Conservation (phyloP, 1,139 yeast species). For the Williopsis jadinii region DNA sequence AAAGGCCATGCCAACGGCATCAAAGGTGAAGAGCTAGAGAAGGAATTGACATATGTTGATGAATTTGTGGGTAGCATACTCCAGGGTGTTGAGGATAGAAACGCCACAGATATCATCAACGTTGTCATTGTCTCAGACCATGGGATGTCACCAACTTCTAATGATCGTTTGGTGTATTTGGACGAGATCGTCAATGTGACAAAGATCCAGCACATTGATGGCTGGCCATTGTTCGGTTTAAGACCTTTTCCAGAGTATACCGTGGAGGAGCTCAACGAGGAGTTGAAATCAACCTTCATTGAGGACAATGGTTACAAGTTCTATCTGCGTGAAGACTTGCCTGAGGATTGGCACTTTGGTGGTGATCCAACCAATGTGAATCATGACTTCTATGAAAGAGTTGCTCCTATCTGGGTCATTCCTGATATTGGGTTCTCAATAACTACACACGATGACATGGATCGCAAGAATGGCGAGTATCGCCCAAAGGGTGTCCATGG, state of each 20-base stretch:
- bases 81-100: constrained; percentile 43
- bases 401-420: constrained; percentile 81
- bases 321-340: constrained; percentile 52
- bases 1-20: constrained; percentile 71
- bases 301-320: constrained; percentile 32
- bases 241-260: constrained; percentile 42
- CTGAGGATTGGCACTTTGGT: constrained; percentile 62
- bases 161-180: constrained; percentile 49
- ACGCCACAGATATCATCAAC: constrained; percentile 60
- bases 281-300: constrained; percentile 19
- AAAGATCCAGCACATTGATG: constrained; percentile 57
- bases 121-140: constrained; percentile 80
- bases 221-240: constrained; percentile 87
- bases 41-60: constrained; percentile 61
- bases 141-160: constrained; percentile 88
- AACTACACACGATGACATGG: constrained; percentile 56
- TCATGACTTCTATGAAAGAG: constrained; percentile 45
- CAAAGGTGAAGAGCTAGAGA: constrained; percentile 46
- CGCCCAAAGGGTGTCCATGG: constrained; percentile 79
- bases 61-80: constrained; percentile 45
- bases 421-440: constrained; percentile 78
- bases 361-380: constrained; percentile 26
- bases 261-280: constrained; percentile 33
- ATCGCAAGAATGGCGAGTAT: constrained; percentile 42
- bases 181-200: constrained; percentile 59